Percentiles rank a stretch among this genome's conserved stretches.
These are phyloP conservation scores for Myxozyma melibiosi DNA, from an alignment of 805 yeast species.

Conservation along the genomic window DNA sequence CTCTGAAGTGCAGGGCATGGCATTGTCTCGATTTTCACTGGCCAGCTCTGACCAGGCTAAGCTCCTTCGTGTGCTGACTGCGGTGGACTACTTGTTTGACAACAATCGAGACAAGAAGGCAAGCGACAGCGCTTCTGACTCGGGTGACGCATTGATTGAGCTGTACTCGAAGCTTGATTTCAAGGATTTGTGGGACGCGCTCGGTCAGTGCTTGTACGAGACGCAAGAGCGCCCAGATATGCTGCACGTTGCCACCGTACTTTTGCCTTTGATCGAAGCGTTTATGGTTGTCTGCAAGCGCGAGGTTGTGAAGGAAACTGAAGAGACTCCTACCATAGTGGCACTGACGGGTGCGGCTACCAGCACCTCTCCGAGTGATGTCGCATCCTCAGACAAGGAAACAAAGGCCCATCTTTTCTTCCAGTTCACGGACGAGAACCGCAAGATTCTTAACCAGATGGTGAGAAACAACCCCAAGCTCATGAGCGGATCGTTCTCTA, in stretches of 20 bases:
- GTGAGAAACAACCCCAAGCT: conserved; percentile 86
- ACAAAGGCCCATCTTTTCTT: conserved; percentile 54
- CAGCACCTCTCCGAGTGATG: too few relatives aligned
- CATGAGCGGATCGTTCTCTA: conserved; percentile 94
- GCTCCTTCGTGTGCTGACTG: conserved; percentile 80
- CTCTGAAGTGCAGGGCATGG: conserved; percentile 54
- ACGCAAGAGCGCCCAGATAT: conserved; percentile 61
- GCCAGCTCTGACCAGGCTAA: conserved; percentile 87
- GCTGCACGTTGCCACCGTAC: conserved; percentile 70
- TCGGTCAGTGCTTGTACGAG: conserved; percentile 68
- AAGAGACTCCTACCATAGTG: neutral
- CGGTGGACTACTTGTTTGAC: conserved; percentile 79
- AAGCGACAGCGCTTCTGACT: conserved; percentile 21
- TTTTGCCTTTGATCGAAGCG: conserved; percentile 86
- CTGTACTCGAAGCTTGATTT: conserved; percentile 70
- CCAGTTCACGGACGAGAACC: conserved; percentile 85
- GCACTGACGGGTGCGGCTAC: too few relatives aligned
- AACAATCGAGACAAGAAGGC: conserved; percentile 38
- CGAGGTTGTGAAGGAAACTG: conserved; percentile 18
- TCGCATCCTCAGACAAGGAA: neutral
- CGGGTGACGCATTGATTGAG: conserved; percentile 51
- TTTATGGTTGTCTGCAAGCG: conserved; percentile 94
- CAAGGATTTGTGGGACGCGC: conserved; percentile 81
- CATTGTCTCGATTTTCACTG: conserved; percentile 69
- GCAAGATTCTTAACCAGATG: conserved; percentile 85